phyloP scores from a whole-genome alignment of 1,284 basidiomycete species.

The Termitomyces sp. region DNA sequence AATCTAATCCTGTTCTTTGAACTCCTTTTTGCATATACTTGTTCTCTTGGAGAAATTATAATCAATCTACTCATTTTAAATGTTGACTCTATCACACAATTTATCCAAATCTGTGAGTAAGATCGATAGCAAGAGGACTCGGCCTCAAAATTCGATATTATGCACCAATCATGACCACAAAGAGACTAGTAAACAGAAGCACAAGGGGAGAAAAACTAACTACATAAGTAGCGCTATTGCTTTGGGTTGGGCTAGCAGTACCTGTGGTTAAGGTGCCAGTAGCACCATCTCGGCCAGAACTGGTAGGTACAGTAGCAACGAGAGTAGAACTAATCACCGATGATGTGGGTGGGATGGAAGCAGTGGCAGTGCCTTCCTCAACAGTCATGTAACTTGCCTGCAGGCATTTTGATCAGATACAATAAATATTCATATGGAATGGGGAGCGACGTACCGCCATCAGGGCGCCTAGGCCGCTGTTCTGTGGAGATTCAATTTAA shows the following conservation, averaged over 20 bases:
- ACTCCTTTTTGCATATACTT: conserved; percentile 7
- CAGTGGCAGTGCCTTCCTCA: conserved; percentile 58
- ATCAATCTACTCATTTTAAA: neutral
- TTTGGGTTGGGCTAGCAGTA: conserved; percentile 6
- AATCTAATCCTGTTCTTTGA: conserved; percentile 6
- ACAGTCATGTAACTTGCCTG: conserved; percentile 74
- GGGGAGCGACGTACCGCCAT: conserved; percentile 42
- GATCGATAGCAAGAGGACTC: too few relatives aligned
- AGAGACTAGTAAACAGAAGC: conserved; percentile 8
- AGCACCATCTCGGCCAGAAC: conserved; percentile 18
- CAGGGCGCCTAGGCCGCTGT: conserved; percentile 50
- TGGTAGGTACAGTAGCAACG: conserved; percentile 19
- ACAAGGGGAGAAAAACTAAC: conserved; percentile 1
- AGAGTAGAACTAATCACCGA: conserved; percentile 63
- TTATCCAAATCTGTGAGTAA: neutral
- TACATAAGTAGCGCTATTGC: conserved; percentile 10
- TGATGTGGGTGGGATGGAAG: conserved; percentile 50
- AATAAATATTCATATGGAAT: neutral
- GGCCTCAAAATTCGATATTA: neutral
- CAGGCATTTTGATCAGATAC: conserved; percentile 21
- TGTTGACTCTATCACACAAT: neutral
- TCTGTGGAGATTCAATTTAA: conserved; percentile 24
- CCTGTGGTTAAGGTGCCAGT: conserved; percentile 4
- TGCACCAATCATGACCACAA: conserved; percentile 5
- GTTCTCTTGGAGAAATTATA: neutral